These are phyloP conservation scores for Vitis labrusca DNA, from an alignment of 164 flowering plant genomes.

Conservation along the genomic window DNA sequence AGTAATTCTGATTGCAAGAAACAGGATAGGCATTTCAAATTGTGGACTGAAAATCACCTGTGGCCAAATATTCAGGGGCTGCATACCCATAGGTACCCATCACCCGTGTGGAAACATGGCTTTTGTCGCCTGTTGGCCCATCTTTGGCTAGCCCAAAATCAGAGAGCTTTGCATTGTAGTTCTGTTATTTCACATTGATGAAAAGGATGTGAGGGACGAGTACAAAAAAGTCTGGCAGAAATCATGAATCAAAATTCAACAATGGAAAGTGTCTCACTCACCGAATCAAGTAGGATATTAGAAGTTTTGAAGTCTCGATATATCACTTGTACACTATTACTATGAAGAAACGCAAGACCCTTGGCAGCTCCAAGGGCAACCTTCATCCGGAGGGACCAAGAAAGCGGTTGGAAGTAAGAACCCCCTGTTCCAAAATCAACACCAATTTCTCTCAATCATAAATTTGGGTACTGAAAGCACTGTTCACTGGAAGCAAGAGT, in stretches of 20 bases:
- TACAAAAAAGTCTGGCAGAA: too few species aligned
- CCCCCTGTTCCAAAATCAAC: constrained; percentile 45
- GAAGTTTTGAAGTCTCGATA: constrained; percentile 80
- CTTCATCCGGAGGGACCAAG: constrained; percentile 77
- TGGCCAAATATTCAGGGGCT: constrained; percentile 85
- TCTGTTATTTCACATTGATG: constrained; percentile 34
- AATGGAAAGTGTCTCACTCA: constrained; percentile 20
- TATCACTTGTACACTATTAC: constrained; percentile 70
- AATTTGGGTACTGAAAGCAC: neutral
- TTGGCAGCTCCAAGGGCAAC: constrained; percentile 81
- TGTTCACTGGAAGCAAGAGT: neutral
- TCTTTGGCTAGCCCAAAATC: constrained; percentile 94
- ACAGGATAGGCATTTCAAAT: neutral
- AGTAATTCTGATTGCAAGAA: neutral
- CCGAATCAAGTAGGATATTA: constrained; percentile 73
- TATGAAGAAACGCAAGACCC: constrained; percentile 84
- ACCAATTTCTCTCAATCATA: neutral
- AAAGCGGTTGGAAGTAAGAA: constrained; percentile 74
- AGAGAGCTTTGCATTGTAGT: constrained; percentile 74
- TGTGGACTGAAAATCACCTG: constrained; percentile 47
- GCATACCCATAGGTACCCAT: constrained; percentile 95
- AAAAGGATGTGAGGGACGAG: neutral
- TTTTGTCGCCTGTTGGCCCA: constrained; percentile 75
- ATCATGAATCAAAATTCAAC: neutral
- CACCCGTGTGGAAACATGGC: constrained; percentile 83